Percentiles rank a stretch among this genome's conserved stretches.
These are phyloP conservation scores for Gynochthodes officinalis DNA, from an alignment of 257 asterid species.

Conservation along the genomic window DNA sequence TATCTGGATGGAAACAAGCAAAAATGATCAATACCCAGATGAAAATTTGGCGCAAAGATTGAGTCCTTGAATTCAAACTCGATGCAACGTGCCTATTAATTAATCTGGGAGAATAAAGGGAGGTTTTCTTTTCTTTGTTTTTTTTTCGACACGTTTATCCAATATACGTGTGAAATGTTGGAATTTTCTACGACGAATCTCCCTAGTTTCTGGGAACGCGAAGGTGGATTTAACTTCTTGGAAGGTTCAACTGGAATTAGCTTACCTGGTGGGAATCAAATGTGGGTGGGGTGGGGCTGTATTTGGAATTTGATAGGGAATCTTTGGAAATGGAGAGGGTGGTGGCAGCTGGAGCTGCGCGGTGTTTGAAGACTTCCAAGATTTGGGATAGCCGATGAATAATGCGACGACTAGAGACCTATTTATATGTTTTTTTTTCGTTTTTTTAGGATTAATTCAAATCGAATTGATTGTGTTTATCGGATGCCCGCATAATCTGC, in stretches of 20 bases:
- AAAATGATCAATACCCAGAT: not conserved
- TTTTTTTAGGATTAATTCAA: too few species aligned
- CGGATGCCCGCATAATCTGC: too few species aligned
- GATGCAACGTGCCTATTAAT: not conserved
- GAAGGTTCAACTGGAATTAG: not conserved
- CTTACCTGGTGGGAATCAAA: not conserved
- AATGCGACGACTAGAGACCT: too few species aligned
- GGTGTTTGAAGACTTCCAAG: not conserved
- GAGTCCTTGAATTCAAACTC: conserved; percentile 5
- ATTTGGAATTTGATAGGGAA: not conserved
- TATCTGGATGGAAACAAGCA: not conserved
- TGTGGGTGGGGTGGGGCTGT: too few species aligned
- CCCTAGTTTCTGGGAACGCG: conserved; percentile 10
- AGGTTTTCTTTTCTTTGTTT: not conserved
- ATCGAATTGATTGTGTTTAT: too few species aligned
- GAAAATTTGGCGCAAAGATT: not conserved
- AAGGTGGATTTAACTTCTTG: not conserved
- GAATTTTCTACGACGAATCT: conserved; percentile 1
- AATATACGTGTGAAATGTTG: not conserved
- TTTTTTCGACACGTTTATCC: not conserved
- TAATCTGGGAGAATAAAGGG: not conserved
- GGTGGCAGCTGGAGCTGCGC: not conserved
- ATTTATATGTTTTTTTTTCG: too few species aligned
- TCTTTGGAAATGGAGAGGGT: not conserved
- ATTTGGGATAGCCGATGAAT: too few species aligned